Conservation (phyloP, 306 rosid species). For the Dalbergia cochinchinensis region DNA sequence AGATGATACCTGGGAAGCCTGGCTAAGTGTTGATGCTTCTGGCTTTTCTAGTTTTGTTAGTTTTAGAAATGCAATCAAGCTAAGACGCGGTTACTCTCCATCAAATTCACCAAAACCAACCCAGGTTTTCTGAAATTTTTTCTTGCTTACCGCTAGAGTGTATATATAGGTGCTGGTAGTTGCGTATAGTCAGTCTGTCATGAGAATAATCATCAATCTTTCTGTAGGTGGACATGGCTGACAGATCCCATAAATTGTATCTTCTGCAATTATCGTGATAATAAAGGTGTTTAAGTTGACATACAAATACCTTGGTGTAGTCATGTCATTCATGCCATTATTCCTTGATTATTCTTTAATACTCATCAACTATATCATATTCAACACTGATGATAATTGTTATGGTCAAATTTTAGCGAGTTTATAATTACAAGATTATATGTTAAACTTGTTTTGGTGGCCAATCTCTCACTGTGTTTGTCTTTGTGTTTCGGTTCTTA, state of each 20-base stretch:
- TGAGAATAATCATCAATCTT: slow-evolving; percentile 18
- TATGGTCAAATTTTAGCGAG: neutral
- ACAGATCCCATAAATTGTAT: slow-evolving; percentile 33
- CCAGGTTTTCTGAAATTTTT: slow-evolving; percentile 60
- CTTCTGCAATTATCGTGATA: slow-evolving; percentile 15
- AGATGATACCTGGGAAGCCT: slow-evolving; percentile 97
- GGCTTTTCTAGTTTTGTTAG: slow-evolving; percentile 78
- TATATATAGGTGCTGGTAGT: neutral
- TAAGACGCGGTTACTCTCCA: slow-evolving; percentile 94
- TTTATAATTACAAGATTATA: neutral
- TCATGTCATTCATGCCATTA: slow-evolving; percentile 8
- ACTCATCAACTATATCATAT: slow-evolving; percentile 14
- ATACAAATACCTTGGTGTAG: slow-evolving; percentile 18
- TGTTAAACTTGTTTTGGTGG: slow-evolving; percentile 17
- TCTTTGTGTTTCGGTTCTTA: slow-evolving; percentile 30
- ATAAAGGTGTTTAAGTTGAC: slow-evolving; percentile 11
- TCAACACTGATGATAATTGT: slow-evolving; percentile 5
- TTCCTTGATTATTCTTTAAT: slow-evolving; percentile 13
- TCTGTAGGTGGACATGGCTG: neutral
- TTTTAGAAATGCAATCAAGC: slow-evolving; percentile 79
- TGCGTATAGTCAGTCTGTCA: slow-evolving; percentile 2
- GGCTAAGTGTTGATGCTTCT: slow-evolving; percentile 90
- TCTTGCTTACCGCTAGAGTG: slow-evolving; percentile 15
- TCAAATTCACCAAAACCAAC: slow-evolving; percentile 82
- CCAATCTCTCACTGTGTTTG: slow-evolving; percentile 16